phyloP scores from a whole-genome alignment of 1,139 yeast genomes.

The Debaryomycetaceae sp. region DNA sequence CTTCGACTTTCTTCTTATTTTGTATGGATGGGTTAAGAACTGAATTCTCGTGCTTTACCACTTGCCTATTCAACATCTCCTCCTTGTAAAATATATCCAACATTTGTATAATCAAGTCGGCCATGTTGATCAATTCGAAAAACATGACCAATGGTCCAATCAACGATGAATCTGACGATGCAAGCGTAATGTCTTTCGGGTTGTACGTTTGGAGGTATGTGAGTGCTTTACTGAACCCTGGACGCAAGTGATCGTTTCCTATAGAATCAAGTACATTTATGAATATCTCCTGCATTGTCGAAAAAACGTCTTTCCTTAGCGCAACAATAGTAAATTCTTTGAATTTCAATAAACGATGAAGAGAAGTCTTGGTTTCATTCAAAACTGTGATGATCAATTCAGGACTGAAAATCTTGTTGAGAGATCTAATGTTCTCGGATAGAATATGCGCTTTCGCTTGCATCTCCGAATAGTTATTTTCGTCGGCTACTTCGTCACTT shows the following conservation, averaged over 20 bases:
- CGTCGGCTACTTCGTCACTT: constrained; percentile 11
- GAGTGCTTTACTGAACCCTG: constrained; percentile 82
- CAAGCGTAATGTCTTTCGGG: constrained; percentile 44
- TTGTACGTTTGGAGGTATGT: constrained; percentile 66
- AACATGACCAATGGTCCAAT: constrained; percentile 85
- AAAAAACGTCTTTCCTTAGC: constrained; percentile 26
- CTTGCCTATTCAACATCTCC: constrained; percentile 62
- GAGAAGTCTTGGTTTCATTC: constrained; percentile 35
- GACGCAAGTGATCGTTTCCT: constrained; percentile 69
- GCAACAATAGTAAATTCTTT: constrained; percentile 32
- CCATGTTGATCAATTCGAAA: constrained; percentile 86
- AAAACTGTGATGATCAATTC: constrained; percentile 37
- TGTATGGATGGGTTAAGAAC: constrained; percentile 78
- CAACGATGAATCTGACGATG: constrained; percentile 24
- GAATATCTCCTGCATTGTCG: constrained; percentile 56
- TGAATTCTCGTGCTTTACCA: constrained; percentile 68
- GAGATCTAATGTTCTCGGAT: constrained; percentile 41
- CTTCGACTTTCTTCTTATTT: constrained; percentile 76
- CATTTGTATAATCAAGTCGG: constrained; percentile 92
- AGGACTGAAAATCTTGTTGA: constrained; percentile 39
- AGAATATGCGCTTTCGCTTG: constrained; percentile 44
- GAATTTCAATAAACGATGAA: constrained; percentile 32
- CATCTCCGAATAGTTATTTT: constrained; percentile 31
- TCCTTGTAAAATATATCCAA: constrained; percentile 85
- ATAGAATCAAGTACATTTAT: constrained; percentile 60